Evolutionary conservation across 805 yeast genomes (phyloP), one percentile per base, ranked within the genome.

Genomic region (Maudiozyma pseudohumilis): DNA sequence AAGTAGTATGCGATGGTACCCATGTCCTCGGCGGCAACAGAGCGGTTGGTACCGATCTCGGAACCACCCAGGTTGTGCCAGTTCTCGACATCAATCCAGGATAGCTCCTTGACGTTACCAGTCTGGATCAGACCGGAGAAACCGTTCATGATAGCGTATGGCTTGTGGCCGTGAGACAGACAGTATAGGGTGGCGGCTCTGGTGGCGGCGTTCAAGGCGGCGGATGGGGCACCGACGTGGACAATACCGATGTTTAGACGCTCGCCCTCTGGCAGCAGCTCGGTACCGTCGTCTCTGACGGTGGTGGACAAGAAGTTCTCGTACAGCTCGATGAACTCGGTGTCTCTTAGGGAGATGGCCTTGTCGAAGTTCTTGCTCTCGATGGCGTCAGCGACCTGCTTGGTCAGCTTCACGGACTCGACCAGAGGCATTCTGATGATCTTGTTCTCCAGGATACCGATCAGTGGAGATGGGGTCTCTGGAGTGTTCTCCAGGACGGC

Each of bases 221-320:
- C 95, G 10, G 97, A 89, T 18, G 98, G 96, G 0, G 98, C 98
- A 49, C 98, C 98, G 32, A 89, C 83, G 54, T 87, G 84, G 38
- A 92, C 72, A 44, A 92, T 79, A 38, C 92, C 98, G 48, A 88
- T 73, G 50, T 76, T 81, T 49, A 80, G 68, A 42, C 80, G 67
- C 53, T 81, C 65, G 17, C 65, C 72, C 15, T 61, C 69, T 7
- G 92, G 86, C 46, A 80, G 64, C 5, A 66, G 44, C 36, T 75
- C 74, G 25, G 74, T 67, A 39, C 74, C 77, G 57, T 78, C 80
- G 55, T 81, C 83, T 35, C 77, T 74, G 30, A 74, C 67, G 42
- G 83, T 77, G 50, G 85, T 74, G 25, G 80, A 70, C 48, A 77
- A 60, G 63, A 80, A 88, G 60, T 87, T 83, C 35, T 69, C 64